Evolutionary conservation across 192 early-diverging fungal species (phyloP), one percentile per base, ranked within the genome.

Genomic region (Cetraspora pellucida): DNA sequence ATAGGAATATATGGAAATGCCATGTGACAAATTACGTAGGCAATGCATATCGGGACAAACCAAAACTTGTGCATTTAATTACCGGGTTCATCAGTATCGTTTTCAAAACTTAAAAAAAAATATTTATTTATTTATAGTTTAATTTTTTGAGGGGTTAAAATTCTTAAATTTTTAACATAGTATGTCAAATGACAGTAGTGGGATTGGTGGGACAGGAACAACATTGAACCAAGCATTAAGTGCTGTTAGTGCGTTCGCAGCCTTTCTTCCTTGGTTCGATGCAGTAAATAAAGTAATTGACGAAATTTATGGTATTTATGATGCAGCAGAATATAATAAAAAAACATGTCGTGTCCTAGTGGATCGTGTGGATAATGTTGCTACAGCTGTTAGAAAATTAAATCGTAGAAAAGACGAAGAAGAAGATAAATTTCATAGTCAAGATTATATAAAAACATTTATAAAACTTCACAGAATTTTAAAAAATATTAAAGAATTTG

Each of bases 291-390:
- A 46, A 54, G 25, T 55, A 25, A 54, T 72, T 14, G 19, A 21
- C 11, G 59, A 75, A 65, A 61, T 46, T 30, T 30, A 25, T n/a
- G 50, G 31, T 46, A 47, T 31, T 43, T 75, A 45, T 75, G 45
- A 64, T 28, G 47, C 21, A 8, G 74, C 74, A 6, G 30, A 75
- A 21, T 52, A 75, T 75, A 75, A 75, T 16, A 47, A 75, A 75
- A 75, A 49, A 30, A 75, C 57, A n/a, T 75, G 74, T 49, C 8
- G 49, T 49, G 46, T 31, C n/a, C 16, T 75, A 43, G 16, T 64
- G 1, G 60, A 64, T 19, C 45, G 74, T 10, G 74, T 75, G 0
- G 28, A 64, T 13, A 9, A 25, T 25, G 37, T 54, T 21, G 13
- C 30, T 28, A 9, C n/a, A 13, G 74, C 60, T 21, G 44, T 75